phyloP scores from a whole-genome alignment of 2,329 filamentous ascomycete genomes.

The Gaeumannomyces sp. region DNA sequence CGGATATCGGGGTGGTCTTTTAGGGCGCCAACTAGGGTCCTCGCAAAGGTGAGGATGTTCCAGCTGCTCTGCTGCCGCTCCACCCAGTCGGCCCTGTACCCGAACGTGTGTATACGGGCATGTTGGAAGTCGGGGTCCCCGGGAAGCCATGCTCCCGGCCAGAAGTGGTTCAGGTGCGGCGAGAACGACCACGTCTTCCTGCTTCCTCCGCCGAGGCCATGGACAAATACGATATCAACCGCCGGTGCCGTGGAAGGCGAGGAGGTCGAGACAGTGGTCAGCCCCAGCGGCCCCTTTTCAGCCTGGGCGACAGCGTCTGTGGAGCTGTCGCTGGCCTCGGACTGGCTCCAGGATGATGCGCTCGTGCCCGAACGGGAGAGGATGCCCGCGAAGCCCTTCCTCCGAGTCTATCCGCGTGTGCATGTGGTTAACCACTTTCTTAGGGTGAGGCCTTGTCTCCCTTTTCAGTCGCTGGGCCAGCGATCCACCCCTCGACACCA shows the following conservation, averaged over 20 bases:
- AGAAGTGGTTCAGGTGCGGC: constrained; percentile 23
- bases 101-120: constrained; percentile 29
- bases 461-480: too few relatives aligned
- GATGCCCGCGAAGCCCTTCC: not conserved
- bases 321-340: not conserved
- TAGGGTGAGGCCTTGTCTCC: too few relatives aligned
- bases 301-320: constrained; percentile 7
- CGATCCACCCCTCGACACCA: too few relatives aligned
- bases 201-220: constrained; percentile 32
- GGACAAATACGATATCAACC: constrained; percentile 30
- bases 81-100: constrained; percentile 28
- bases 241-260: not conserved
- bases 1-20: constrained; percentile 23
- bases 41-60: constrained; percentile 27
- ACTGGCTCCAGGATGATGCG: not conserved
- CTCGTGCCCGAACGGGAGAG: not conserved
- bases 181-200: constrained; percentile 29
- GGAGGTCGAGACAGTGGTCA: constrained; percentile 15
- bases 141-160: constrained; percentile 30
- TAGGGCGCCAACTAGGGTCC: constrained; percentile 25
- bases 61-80: constrained; percentile 19
- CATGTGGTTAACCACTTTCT: too few relatives aligned
- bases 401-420: not conserved
- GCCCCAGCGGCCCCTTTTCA: constrained; percentile 16
- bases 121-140: constrained; percentile 23